Percentiles rank a stretch among this genome's conserved stretches.
These are phyloP conservation scores for Auricularia heimuer DNA, from an alignment of 768 basidiomycete genomes.

Conservation along the genomic window DNA sequence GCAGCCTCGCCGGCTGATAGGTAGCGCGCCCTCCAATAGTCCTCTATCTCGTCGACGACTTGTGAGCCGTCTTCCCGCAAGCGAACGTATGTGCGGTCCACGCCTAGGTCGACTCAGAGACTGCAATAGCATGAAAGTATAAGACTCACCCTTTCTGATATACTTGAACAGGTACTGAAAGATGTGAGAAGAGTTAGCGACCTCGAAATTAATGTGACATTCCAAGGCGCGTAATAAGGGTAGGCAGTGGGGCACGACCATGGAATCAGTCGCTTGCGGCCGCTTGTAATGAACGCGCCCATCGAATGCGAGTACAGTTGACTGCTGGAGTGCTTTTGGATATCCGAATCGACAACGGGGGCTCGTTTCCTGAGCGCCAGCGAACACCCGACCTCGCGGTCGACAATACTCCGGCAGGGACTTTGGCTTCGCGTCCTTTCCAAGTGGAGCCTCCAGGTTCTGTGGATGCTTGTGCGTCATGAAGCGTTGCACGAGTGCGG, in stretches of 20 bases:
- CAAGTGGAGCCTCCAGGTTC: background rate
- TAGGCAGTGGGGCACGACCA: conserved; percentile 23
- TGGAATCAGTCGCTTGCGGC: conserved; percentile 14
- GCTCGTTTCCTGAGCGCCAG: background rate
- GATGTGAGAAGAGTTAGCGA: conserved; percentile 7
- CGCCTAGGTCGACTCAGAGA: conserved; percentile 7
- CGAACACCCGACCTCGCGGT: no score
- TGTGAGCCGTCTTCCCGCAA: conserved; percentile 4
- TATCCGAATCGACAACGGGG: conserved; percentile 17
- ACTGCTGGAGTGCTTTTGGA: conserved; percentile 12
- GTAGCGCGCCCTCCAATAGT: conserved; percentile 26
- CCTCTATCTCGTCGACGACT: conserved; percentile 25
- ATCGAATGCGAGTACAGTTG: conserved; percentile 19
- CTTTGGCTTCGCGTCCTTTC: no score
- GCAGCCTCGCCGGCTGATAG: conserved; percentile 26
- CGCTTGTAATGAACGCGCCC: conserved; percentile 23
- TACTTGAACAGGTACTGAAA: conserved; percentile 34
- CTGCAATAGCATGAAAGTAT: no score
- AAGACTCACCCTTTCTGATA: conserved; percentile 25
- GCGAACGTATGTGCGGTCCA: conserved; percentile 10
- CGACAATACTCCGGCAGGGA: no score
- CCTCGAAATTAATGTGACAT: conserved; percentile 31
- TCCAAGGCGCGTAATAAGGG: conserved; percentile 17
- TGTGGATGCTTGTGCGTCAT: conserved; percentile 28
- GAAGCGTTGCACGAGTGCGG: conserved; percentile 19